A percentile compares a stretch with the other conserved stretches of the same genome.
These are phyloP conservation scores for Xerocomus amazonicus DNA, from an alignment of 1,284 basidiomycete species.

Conservation along the genomic window DNA sequence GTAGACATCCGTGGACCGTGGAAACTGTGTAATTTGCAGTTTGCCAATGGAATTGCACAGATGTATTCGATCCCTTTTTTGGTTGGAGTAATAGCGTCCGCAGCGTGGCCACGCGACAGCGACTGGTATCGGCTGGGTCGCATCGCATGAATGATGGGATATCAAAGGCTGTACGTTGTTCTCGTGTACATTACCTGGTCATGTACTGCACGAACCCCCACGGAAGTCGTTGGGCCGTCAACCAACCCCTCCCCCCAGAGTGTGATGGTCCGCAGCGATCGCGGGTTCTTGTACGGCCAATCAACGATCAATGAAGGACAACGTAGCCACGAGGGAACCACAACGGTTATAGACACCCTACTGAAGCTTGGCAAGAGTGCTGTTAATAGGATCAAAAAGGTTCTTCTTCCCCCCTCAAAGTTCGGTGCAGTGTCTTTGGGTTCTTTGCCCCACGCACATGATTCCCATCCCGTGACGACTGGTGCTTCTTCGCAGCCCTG, in stretches of 20 bases:
- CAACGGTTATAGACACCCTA: not conserved
- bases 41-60: slow-evolving; percentile 1
- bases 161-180: slow-evolving; percentile 10
- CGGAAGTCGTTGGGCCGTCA: not conserved
- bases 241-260: not conserved
- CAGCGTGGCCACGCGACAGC: not conserved
- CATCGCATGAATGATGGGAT: slow-evolving; percentile 10
- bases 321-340: slow-evolving; percentile 15
- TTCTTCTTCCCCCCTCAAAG: slow-evolving; percentile 1
- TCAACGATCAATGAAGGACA: slow-evolving; percentile 14
- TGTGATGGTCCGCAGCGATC: no score
- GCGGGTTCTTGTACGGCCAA: slow-evolving; percentile 5
- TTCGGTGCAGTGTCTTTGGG: slow-evolving; percentile 19
- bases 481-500: slow-evolving; percentile 4
- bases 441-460: not conserved
- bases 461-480: not conserved
- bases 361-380: no score
- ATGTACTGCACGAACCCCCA: no score
- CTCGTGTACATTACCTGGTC: not conserved
- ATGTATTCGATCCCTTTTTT: not conserved
- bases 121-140: not conserved
- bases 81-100: slow-evolving; percentile 2
- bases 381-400: no score
- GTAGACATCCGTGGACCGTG: slow-evolving; percentile 1
- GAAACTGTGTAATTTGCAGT: not conserved